Percentiles rank a stretch among this genome's conserved stretches.
Evolutionary conservation across 768 basidiomycete genomes (phyloP).

Genomic region (Favolaschia claudopus): DNA sequence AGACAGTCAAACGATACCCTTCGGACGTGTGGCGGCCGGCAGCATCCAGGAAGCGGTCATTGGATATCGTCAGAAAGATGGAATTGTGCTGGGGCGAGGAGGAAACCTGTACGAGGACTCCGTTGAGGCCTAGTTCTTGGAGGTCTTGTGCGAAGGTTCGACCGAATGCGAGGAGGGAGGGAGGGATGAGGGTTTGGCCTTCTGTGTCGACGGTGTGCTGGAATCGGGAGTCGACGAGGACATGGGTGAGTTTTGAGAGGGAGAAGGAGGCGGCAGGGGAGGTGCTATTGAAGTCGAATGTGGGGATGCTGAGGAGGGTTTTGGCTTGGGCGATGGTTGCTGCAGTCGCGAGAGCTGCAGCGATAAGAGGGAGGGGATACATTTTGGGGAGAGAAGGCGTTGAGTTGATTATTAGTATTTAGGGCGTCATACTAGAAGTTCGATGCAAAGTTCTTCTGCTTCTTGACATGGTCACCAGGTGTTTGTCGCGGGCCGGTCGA

Average conservation of each 20-base stretch:
- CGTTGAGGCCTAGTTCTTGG: conserved; percentile 11
- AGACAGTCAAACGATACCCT: conserved; percentile 21
- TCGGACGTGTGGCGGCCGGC: conserved; percentile 21
- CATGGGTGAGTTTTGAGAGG: conserved; percentile 13
- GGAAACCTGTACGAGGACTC: conserved; percentile 8
- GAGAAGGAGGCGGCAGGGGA: conserved; percentile 16
- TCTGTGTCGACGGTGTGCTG: conserved; percentile 16
- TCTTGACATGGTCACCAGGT: too few relatives aligned
- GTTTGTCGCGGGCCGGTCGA: too few relatives aligned
- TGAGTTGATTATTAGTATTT: too few relatives aligned
- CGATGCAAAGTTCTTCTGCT: too few relatives aligned
- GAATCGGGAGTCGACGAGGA: conserved; percentile 27
- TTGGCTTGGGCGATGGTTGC: too few relatives aligned
- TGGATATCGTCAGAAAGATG: conserved; percentile 22
- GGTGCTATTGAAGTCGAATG: conserved; percentile 22
- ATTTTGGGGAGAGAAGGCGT: background rate
- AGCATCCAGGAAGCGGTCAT: conserved; percentile 16
- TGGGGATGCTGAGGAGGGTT: conserved; percentile 26
- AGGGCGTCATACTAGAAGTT: too few relatives aligned
- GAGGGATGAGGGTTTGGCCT: conserved; percentile 29
- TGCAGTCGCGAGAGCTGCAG: background rate
- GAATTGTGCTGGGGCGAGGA: conserved; percentile 8
- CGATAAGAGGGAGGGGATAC: background rate
- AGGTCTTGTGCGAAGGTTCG: conserved; percentile 26
- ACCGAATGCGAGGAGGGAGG: conserved; percentile 27